Percentiles rank a stretch among this genome's conserved stretches.
Evolutionary conservation across 2,329 filamentous ascomycete genomes (phyloP).

Genomic region (Xylariaceae sp.): DNA sequence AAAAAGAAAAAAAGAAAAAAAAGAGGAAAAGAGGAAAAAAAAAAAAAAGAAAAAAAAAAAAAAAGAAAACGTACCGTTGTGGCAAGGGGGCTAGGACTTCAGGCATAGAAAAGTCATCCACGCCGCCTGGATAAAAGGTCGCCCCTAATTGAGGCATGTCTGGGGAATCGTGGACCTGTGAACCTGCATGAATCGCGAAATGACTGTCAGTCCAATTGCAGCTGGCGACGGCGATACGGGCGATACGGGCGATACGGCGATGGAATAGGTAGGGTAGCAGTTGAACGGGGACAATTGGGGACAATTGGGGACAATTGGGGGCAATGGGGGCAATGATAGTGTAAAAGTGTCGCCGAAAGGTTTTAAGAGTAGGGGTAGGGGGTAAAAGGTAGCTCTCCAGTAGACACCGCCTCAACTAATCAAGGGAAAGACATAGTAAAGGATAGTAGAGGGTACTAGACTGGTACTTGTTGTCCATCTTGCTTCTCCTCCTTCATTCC

Average conservation of each 20-base stretch:
- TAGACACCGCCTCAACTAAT: not conserved
- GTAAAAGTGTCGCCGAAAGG: no score
- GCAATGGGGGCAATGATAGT: no score
- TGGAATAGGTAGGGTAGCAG: constrained; percentile 3
- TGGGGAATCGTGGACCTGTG: constrained; percentile 32
- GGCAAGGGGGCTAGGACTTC: constrained; percentile 53
- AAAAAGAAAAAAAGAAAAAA: no score
- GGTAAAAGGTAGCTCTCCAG: not conserved
- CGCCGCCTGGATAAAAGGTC: constrained; percentile 53
- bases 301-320: no score
- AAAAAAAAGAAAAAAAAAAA: not conserved
- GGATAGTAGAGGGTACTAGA: not conserved
- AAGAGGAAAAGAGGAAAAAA: no score
- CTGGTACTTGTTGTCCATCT: not conserved
- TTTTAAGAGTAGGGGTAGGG: not conserved
- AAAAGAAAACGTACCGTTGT: constrained; percentile 44
- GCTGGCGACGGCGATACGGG: not conserved
- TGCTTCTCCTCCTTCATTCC: no score
- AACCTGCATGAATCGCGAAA: constrained; percentile 29
- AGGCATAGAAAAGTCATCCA: constrained; percentile 57
- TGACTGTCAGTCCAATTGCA: constrained; percentile 27
- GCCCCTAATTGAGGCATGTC: constrained; percentile 47
- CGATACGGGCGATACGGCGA: no score
- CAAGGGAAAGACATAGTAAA: not conserved
- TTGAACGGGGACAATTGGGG: not conserved